Conservation (phyloP, 371 early-diverging fungal species). For the Mortierella sp. region DNA sequence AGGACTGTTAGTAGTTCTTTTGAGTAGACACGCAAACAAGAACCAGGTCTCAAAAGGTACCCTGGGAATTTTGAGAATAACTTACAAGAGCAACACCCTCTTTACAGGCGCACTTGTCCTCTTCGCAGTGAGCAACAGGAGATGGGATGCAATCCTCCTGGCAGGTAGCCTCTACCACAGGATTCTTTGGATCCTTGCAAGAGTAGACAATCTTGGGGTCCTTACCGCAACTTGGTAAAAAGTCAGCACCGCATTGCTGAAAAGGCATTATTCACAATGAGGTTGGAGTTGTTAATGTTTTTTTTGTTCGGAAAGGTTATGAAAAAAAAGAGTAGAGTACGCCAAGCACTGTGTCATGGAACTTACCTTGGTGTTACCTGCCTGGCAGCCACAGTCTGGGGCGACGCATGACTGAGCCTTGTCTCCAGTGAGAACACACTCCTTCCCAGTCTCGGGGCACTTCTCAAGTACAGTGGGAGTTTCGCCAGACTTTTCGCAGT, state of each 20-base stretch:
- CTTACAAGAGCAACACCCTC: neutral
- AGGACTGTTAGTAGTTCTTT: neutral
- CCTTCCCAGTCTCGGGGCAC: neutral
- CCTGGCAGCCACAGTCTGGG: neutral
- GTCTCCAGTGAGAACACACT: neutral
- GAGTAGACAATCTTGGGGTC: neutral
- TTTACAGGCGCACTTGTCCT: neutral
- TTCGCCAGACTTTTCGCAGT: neutral
- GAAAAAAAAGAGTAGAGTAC: too few relatives aligned
- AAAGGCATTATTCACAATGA: neutral
- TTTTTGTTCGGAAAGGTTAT: too few relatives aligned
- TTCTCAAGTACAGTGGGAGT: neutral
- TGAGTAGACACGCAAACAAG: neutral
- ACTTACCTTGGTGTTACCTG: neutral
- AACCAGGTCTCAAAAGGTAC: neutral
- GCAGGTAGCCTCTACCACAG: neutral
- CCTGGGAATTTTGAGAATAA: neutral
- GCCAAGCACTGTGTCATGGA: neutral
- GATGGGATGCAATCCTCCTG: neutral
- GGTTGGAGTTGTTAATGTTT: too few relatives aligned
- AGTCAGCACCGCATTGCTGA: neutral
- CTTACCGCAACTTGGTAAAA: neutral
- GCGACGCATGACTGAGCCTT: neutral
- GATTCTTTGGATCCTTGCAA: neutral
- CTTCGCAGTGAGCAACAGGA: neutral